Percentiles rank a stretch among this genome's conserved stretches.
These are phyloP conservation scores for Coniferiporia weirii DNA, from an alignment of 1,284 basidiomycete species.

Conservation along the genomic window DNA sequence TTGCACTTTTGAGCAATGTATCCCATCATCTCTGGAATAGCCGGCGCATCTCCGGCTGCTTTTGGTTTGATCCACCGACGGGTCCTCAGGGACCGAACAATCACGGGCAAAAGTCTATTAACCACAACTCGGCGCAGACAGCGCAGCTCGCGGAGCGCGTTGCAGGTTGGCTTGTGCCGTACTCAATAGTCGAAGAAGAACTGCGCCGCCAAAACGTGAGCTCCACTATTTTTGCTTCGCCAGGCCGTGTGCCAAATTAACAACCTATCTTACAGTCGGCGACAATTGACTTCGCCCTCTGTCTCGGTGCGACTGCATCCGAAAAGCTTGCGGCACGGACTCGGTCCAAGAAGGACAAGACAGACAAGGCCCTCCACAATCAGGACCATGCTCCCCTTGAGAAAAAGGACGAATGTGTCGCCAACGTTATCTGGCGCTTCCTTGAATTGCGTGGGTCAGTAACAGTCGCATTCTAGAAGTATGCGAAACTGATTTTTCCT, in stretches of 20 bases:
- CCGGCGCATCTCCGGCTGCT: constrained; percentile 62
- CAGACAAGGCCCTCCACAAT: constrained; percentile 44
- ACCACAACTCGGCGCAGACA: constrained; percentile 75
- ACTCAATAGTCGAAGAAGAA: constrained; percentile 87
- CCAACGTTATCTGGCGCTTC: constrained; percentile 98
- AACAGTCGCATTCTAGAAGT: constrained; percentile 13
- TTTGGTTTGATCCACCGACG: constrained; percentile 67
- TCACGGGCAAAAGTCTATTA: constrained; percentile 44
- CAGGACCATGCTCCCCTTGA: constrained; percentile 57
- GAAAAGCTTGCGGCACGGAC: constrained; percentile 79
- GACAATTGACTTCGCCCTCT: constrained; percentile 96
- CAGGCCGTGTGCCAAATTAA: constrained; percentile 9
- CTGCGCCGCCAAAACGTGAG: constrained; percentile 92
- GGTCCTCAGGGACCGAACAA: constrained; percentile 35
- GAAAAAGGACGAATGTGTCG: constrained; percentile 98
- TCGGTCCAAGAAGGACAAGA: constrained; percentile 24
- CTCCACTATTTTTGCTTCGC: constrained; percentile 22
- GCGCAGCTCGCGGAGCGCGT: constrained; percentile 85
- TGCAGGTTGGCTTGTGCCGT: constrained; percentile 89
- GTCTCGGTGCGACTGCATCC: constrained; percentile 82
- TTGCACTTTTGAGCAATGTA: constrained; percentile 80
- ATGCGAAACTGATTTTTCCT: constrained; percentile 15
- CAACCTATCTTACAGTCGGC: constrained; percentile 55
- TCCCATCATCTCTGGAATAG: constrained; percentile 77
- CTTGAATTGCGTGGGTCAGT: constrained; percentile 87